Conservation (phyloP, 1,284 basidiomycete species). For the Inonotus obliquus region DNA sequence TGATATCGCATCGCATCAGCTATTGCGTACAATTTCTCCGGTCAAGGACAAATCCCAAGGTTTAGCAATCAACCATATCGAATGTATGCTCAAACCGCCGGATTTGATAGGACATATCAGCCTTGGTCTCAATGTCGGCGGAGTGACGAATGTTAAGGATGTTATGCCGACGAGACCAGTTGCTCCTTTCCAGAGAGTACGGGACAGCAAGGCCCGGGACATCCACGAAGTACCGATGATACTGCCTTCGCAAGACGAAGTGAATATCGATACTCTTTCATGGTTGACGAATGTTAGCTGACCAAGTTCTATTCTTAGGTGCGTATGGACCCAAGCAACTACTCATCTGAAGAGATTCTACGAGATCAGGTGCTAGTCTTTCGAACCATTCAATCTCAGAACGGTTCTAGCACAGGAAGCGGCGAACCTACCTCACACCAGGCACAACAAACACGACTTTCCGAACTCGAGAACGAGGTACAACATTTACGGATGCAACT, state of each 20-base stretch:
- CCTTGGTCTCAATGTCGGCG: constrained; percentile 44
- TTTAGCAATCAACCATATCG: constrained; percentile 66
- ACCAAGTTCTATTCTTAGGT: constrained; percentile 7
- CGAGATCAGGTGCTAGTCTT: constrained; percentile 60
- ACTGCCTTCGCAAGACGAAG: constrained; percentile 40
- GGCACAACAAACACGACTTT: constrained; percentile 49
- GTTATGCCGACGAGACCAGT: constrained; percentile 62
- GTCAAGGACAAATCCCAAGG: constrained; percentile 49
- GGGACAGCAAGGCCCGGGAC: constrained; percentile 59
- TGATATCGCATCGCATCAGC: constrained; percentile 87
- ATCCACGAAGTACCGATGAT: constrained; percentile 63
- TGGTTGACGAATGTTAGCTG: constrained; percentile 9
- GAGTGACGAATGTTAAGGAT: constrained; percentile 46
- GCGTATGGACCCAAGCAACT: constrained; percentile 25
- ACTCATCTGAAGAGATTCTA: constrained; percentile 49
- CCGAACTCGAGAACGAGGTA: constrained; percentile 73
- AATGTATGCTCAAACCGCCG: constrained; percentile 74
- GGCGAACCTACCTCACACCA: constrained; percentile 26
- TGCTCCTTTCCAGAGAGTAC: constrained; percentile 65
- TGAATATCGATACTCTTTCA: constrained; percentile 14
- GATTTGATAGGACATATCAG: constrained; percentile 79
- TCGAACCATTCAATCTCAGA: constrained; percentile 26
- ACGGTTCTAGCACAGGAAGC: background rate
- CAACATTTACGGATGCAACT: constrained; percentile 60
- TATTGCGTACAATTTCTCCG: constrained; percentile 72